Base-by-base conservation (phyloP, 345 rosid genomes). In the Lumnitzera littorea region DNA sequence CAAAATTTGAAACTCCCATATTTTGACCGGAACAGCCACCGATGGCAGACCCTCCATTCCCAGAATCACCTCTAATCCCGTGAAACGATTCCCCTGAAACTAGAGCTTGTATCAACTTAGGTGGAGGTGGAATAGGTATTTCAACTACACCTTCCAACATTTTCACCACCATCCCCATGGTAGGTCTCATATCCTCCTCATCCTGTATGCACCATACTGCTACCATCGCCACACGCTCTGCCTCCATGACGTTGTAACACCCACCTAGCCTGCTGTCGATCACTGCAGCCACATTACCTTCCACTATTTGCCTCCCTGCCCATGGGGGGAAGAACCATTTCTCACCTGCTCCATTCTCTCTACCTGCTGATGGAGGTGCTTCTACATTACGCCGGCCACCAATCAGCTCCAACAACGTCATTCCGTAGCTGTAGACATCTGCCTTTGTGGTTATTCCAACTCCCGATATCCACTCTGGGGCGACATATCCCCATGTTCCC, bases 381-480 rank as follows among this genome's bases (percentile, higher is more conserved):
- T 76, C 84, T 48, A 86, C 84, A 25, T 84, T 89, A 74, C 88
- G 78, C 53, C 91, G 82, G 27, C 95, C 95, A 25, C 96, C 77
- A 4, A 89, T 69, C 46, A 87, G 53, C 78, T 91, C 98, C 2
- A 88, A 82, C 46, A 91, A 68, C 75, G 85, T 86, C 98, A 91
- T 88, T 15, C 98, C 98, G 2, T 78, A 88, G 72, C 98, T 88
- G 65, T 86, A 91, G 24, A 83, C 96, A 64, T 91, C 98, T 1
- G 95, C 98, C 63, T 91, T 88, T 3, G 87, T 78, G 11, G 95
- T 88, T 55, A 86, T 76, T 29, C 91, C 86, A 5, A 84, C 87
- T 36, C 95, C 95, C 0, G 98, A 88, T 58, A 91, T 81, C 96
- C 96, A 91, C 71, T 88, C 96, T 0, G 98, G 96, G 12, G 95